These are phyloP conservation scores for Chimonanthus praecox DNA, from an alignment of 164 flowering plant genomes.

Conservation along the genomic window DNA sequence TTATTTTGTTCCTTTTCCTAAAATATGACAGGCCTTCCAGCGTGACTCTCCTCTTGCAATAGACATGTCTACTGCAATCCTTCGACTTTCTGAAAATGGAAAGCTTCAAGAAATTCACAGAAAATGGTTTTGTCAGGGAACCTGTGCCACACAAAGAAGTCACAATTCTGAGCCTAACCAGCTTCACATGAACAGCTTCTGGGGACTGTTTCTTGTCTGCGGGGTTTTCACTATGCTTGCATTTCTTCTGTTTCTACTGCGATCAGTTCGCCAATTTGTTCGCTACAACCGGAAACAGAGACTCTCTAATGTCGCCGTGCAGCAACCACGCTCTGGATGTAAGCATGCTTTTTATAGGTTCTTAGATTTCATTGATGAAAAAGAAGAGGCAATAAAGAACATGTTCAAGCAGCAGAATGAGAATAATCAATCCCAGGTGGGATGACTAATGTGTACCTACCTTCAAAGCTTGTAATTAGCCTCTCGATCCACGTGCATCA, in stretches of 20 bases:
- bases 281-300: slow-evolving; percentile 35
- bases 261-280: slow-evolving; percentile 36
- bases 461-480: neutral
- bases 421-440: slow-evolving; percentile 11
- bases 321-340: slow-evolving; percentile 22
- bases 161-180: slow-evolving; percentile 29
- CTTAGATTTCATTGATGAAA: slow-evolving; percentile 62
- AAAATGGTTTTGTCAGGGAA: slow-evolving; percentile 54
- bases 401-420: slow-evolving; percentile 30
- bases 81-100: slow-evolving; percentile 55
- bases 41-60: slow-evolving; percentile 59
- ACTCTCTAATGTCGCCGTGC: slow-evolving; percentile 9
- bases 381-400: slow-evolving; percentile 64
- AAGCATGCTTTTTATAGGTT: slow-evolving; percentile 36
- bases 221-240: slow-evolving; percentile 35
- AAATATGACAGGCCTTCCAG: slow-evolving; percentile 46
- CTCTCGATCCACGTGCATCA: neutral
- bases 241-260: slow-evolving; percentile 38
- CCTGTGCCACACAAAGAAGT: slow-evolving; percentile 28
- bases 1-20: neutral
- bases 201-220: slow-evolving; percentile 61
- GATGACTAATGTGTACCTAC: neutral
- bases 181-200: slow-evolving; percentile 59
- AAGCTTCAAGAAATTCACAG: slow-evolving; percentile 40
- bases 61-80: slow-evolving; percentile 64